Evolutionary conservation across 2,329 filamentous ascomycete genomes (phyloP).

Genomic region (Aspergillus melleus): DNA sequence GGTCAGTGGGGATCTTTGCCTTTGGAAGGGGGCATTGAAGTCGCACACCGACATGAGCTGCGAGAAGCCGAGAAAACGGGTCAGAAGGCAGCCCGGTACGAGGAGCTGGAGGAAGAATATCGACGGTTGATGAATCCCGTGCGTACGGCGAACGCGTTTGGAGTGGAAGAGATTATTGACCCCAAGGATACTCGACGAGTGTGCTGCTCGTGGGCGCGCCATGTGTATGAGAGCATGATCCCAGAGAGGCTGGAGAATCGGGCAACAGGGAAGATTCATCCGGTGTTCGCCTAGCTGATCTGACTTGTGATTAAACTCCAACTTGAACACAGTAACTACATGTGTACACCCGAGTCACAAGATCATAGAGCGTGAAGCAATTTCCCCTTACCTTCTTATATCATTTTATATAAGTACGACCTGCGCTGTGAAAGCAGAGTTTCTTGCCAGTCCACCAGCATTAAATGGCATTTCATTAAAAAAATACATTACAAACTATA

Average conservation of each 20-base stretch:
- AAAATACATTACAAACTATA: not conserved
- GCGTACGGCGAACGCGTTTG: constrained; percentile 63
- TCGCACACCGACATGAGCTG: constrained; percentile 61
- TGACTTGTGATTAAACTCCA: too few species aligned
- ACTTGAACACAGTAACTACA: too few species aligned
- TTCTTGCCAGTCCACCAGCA: too few species aligned
- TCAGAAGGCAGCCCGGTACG: constrained; percentile 52
- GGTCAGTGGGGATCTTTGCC: constrained; percentile 64
- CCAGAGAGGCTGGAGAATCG: constrained; percentile 49
- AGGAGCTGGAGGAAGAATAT: constrained; percentile 61
- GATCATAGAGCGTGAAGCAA: not conserved
- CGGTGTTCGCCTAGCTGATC: constrained; percentile 48
- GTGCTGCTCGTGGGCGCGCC: constrained; percentile 55
- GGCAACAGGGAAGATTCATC: constrained; percentile 43
- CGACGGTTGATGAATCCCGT: constrained; percentile 64
- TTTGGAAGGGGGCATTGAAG: constrained; percentile 65
- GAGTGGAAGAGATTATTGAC: constrained; percentile 65
- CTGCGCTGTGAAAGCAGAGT: too few species aligned
- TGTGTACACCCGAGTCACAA: not conserved
- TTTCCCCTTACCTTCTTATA: too few species aligned
- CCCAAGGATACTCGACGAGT: constrained; percentile 59
- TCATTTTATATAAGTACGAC: too few species aligned
- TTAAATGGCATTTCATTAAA: not conserved
- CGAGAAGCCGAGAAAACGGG: constrained; percentile 55
- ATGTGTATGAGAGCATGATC: constrained; percentile 58